Evolutionary conservation across 2,329 filamentous ascomycete species (phyloP).

Genomic region (Ramularia collo-cygni): DNA sequence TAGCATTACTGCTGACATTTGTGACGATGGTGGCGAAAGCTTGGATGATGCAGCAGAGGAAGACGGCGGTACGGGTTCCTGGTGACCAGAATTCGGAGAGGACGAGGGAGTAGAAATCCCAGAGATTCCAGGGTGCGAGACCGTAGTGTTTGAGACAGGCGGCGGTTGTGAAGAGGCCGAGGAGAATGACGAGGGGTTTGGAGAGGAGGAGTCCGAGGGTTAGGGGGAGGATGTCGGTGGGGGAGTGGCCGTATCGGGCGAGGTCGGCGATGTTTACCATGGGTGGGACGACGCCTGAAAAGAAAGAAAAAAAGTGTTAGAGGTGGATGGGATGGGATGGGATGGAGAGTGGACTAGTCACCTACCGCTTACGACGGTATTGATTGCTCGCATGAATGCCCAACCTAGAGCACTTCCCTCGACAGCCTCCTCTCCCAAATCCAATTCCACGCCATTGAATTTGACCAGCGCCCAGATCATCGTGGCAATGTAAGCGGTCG

Average conservation of each 20-base stretch:
- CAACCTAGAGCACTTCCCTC: conserved; percentile 14
- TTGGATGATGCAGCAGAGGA: conserved; percentile 33
- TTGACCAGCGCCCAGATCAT: conserved; percentile 74
- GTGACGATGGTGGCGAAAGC: conserved; percentile 38
- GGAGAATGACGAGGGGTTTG: conserved; percentile 36
- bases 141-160: conserved; percentile 31
- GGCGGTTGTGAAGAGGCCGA: conserved; percentile 36
- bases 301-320: too few relatives aligned
- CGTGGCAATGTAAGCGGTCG: conserved; percentile 66
- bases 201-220: conserved; percentile 33
- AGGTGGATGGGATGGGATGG: conserved; percentile 17
- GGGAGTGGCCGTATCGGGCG: conserved; percentile 33
- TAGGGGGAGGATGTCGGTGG: conserved; percentile 29
- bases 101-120: conserved; percentile 38
- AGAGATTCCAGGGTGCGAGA: conserved; percentile 39
- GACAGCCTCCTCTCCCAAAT: conserved; percentile 5
- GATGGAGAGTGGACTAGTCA: conserved; percentile 28
- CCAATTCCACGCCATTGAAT: conserved; percentile 13
- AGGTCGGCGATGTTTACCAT: conserved; percentile 39
- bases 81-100: conserved; percentile 36
- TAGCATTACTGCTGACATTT: conserved; percentile 37
- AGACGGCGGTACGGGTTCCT: conserved; percentile 34
- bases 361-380: conserved; percentile 33
- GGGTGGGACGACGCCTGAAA: conserved; percentile 20
- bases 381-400: conserved; percentile 38